Evolutionary conservation across 177 flowering plant genomes (phyloP), one percentile per base, ranked within the genome.

Genomic region (Vitis hybrid): DNA sequence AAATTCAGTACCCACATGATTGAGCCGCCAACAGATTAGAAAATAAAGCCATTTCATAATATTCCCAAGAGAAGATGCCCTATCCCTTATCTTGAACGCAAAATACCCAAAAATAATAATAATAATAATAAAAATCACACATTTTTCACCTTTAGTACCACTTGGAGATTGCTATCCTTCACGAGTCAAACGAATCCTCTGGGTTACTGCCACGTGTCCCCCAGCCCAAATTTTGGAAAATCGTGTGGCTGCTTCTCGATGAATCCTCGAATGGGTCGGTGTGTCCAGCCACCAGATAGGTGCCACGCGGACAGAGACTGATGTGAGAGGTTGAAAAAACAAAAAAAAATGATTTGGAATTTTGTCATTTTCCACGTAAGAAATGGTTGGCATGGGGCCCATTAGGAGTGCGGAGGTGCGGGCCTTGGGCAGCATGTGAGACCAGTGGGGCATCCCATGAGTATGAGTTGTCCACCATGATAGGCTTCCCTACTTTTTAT

Each of bases 381-480:
- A 20, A 18, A 19, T 60, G 5, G 63, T 60, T 58, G 63, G 28
- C 38, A 22, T 24, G 33, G 61, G 63, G 63, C 38, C 63, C 38
- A 38, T 38, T 38, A 8, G 47, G 47, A 24, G 28, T 24, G 28
- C 28, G 28, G 28, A 24, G 28, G 28, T 24, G 12, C 13, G 70
- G 70, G 18, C 70, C 44, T 38, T 19, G 64, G 61, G 19, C 19
- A n/a, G 71, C 71, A 68, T 52, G 67, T 70, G 73, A 59, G 49
- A 22, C 71, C 65, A 69, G 51, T 11, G 59, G 38, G 11, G 55
- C 28, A 20, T 3, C 55, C 65, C 44, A 62, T 52, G 50, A 33
- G 64, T 60, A 51, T 70, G 74, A 77, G 80, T 61, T 80, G 78
- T 64, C 64, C n/a, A 13, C 13, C 73, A 72, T 61, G 58, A 66